Evolutionary conservation across 192 early-diverging fungal species (phyloP).

Genomic region (Coemansia sp.): DNA sequence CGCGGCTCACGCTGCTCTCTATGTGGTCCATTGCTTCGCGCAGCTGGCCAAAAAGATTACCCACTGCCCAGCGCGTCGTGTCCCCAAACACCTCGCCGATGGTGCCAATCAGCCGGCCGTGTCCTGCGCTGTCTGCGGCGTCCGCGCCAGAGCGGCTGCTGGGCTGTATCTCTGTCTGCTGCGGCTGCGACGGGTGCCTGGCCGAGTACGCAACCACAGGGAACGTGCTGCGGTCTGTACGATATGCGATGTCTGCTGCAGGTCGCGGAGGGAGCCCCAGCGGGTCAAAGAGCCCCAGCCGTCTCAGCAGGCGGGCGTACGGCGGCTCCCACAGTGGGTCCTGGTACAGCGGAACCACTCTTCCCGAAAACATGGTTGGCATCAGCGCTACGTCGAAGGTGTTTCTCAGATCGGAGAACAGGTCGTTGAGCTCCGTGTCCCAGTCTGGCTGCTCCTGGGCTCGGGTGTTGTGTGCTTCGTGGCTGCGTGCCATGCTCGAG

Average conservation of each 20-base stretch:
- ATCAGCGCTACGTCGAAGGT: slow-evolving; percentile 9
- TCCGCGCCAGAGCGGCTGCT: neutral
- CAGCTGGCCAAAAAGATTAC: slow-evolving; percentile 40
- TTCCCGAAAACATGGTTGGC: neutral
- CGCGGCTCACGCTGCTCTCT: slow-evolving; percentile 29
- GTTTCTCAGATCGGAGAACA: neutral
- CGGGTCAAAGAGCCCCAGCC: slow-evolving; percentile 41
- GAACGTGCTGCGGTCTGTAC: slow-evolving; percentile 16
- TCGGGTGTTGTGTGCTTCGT: neutral
- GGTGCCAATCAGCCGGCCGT: slow-evolving; percentile 18
- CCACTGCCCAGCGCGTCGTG: slow-evolving; percentile 46
- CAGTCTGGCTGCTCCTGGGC: neutral
- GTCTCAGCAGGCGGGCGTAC: slow-evolving; percentile 36
- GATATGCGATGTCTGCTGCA: neutral
- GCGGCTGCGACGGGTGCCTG: neutral
- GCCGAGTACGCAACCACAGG: slow-evolving; percentile 30
- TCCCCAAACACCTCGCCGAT: slow-evolving; percentile 42
- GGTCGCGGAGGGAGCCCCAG: slow-evolving; percentile 14
- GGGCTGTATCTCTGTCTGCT: neutral
- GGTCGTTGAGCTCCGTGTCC: neutral
- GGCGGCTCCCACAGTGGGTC: slow-evolving; percentile 18
- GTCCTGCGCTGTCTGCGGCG: neutral
- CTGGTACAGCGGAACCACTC: neutral
- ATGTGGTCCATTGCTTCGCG: slow-evolving; percentile 39
- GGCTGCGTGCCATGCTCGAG: neutral